Base-by-base conservation (phyloP, 2,329 filamentous ascomycete genomes). In the Phyllosticta paracitricarpa region DNA sequence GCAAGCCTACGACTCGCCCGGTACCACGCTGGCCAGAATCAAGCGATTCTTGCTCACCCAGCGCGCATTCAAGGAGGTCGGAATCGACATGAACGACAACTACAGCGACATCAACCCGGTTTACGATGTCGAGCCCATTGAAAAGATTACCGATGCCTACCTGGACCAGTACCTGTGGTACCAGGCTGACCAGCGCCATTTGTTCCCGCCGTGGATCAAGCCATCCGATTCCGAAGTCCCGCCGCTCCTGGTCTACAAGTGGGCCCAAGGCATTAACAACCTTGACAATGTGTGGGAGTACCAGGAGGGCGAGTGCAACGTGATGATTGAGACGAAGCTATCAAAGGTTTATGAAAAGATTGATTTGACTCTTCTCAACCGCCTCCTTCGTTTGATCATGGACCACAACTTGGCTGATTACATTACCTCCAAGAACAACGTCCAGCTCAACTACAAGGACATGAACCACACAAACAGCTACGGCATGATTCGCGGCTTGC, bases 281-380 rank as follows among this genome's bases (percentile, higher is more conserved):
- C 79, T 99, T 55, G 89, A 91, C 68, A 89, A 91, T 66, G 92
- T 99, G 28, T 99, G 94, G 94, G 89, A 95, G 70, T 89, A 89
- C 22, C 85, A 90, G 54, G 88, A 97, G 68, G 94, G 94, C 65
- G 92, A 99, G 75, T 97, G 93, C 75, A 97, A 97, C 68, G 94
- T 99, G 64, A 91, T 99, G 88, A 92, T 99, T 58, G 94, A 99
- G 78, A 99, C 95, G 0, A 89, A 97, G 68, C 79, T 99, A 2
- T 97, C 94, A n/a, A 99, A 99, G 77, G 92, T 99, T 54, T 99
- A 99, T 67, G 94, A 99, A 78, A 99, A 99, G 83, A 96, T 99
- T 64, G 94, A 99, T 78, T 79, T 99, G 64, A 99, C 94, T 0
- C 80, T 99, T 62, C 84, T 99, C 67, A 99, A 99, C 77, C 89